A percentile compares a stretch with the other conserved stretches of the same genome.
Conservation (phyloP, 225 moss, liverwort and hornwort species). For the Pseudoscleropodium purum region DNA sequence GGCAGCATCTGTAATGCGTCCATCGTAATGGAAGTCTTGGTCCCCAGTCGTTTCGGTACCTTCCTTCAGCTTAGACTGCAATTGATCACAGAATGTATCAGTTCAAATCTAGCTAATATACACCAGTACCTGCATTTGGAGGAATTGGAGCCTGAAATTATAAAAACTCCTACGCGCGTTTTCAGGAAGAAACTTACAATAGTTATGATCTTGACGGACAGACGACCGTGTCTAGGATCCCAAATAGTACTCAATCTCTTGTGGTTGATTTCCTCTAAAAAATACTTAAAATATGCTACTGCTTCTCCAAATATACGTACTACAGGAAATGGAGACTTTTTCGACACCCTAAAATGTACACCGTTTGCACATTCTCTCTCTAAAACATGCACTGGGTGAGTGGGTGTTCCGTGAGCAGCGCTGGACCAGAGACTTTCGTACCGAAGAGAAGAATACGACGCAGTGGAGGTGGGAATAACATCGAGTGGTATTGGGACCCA, state of each 20-base stretch:
- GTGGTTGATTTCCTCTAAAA: not conserved
- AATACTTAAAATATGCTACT: not conserved
- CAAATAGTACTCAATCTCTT: not conserved
- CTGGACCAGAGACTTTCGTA: not conserved
- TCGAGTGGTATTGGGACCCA: not conserved
- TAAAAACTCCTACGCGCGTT: not conserved
- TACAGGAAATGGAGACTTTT: not conserved
- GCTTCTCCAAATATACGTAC: not conserved
- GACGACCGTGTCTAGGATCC: not conserved
- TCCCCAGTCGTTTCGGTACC: not conserved
- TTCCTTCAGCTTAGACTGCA: not conserved
- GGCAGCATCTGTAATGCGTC: constrained; percentile 22
- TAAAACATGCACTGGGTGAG: not conserved
- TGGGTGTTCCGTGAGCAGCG: not conserved
- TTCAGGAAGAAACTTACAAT: not conserved
- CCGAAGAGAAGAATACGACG: not conserved
- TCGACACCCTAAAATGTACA: not conserved
- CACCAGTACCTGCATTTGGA: not conserved
- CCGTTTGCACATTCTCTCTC: not conserved
- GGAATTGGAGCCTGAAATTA: not conserved
- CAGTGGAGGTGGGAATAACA: not conserved
- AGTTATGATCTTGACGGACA: not conserved
- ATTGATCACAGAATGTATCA: not conserved
- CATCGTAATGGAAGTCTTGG: constrained; percentile 6
- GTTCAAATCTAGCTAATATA: not conserved